These are phyloP conservation scores for Ambrosia trifida DNA, from an alignment of 129 eudicot genomes.

Conservation along the genomic window DNA sequence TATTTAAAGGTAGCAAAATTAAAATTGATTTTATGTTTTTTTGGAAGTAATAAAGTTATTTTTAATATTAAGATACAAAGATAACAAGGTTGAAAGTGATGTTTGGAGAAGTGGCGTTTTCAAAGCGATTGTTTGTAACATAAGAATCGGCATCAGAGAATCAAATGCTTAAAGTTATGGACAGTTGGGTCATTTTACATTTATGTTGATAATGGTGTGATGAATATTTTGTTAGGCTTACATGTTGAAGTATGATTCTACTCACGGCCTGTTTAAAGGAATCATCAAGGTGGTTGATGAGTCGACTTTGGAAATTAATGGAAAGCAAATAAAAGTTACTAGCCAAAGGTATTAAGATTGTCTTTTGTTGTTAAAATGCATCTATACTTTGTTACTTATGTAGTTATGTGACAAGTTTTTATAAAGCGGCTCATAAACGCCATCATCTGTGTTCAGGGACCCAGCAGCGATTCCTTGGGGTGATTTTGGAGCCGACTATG, in stretches of 20 bases:
- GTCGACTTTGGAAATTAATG: slow-evolving; percentile 87
- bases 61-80: background rate
- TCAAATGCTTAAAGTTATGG: background rate
- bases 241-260: slow-evolving; percentile 97
- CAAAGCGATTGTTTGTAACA: background rate
- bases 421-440: background rate
- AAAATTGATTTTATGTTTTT: background rate
- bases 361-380: background rate
- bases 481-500: slow-evolving; percentile 92
- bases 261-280: slow-evolving; percentile 85
- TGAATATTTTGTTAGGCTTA: slow-evolving; percentile 57
- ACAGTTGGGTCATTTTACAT: background rate
- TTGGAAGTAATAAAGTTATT: background rate
- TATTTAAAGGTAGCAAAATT: background rate
- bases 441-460: slow-evolving; percentile 44
- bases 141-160: background rate
- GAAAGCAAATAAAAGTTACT: slow-evolving; percentile 78
- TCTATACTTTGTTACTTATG: background rate
- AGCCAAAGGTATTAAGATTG: slow-evolving; percentile 64
- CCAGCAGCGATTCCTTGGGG: slow-evolving; percentile 99
- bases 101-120: background rate
- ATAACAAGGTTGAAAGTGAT: too few relatives aligned
- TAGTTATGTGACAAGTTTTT: background rate
- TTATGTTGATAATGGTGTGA: background rate
- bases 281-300: slow-evolving; percentile 76